Percentiles rank a stretch among this genome's conserved stretches.
These are phyloP conservation scores for Aspergillus funiculosus DNA, from an alignment of 495 filamentous ascomycete species.

Conservation along the genomic window DNA sequence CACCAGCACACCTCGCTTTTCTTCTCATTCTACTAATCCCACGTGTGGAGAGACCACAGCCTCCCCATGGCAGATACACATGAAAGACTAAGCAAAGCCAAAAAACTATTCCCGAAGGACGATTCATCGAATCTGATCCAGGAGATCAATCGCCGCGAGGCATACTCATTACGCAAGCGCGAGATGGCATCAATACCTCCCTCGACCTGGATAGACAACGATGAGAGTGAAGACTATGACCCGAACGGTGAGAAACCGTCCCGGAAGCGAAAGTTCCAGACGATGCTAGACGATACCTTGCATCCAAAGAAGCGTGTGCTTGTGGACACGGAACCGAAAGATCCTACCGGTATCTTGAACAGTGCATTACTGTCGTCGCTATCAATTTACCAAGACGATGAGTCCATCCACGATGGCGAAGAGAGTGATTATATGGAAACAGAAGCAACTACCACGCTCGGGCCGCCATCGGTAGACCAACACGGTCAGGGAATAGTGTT, in stretches of 20 bases:
- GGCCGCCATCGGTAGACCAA: too few species aligned
- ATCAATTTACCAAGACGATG: slow-evolving; percentile 9
- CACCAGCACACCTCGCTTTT: neutral
- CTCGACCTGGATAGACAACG: slow-evolving; percentile 11
- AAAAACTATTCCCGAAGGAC: slow-evolving; percentile 6
- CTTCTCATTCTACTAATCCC: too few species aligned
- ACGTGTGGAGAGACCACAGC: too few species aligned
- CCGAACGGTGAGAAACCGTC: neutral
- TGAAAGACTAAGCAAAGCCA: neutral
- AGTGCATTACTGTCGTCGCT: neutral
- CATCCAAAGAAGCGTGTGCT: neutral
- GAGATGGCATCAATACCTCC: neutral
- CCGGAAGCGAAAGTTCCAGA: neutral
- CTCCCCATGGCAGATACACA: slow-evolving; percentile 6
- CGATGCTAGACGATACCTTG: neutral
- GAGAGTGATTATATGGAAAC: too few species aligned
- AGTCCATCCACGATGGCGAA: neutral
- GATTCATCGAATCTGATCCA: too few species aligned
- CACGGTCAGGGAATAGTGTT: too few species aligned
- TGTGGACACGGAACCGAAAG: too few species aligned
- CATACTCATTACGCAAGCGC: slow-evolving; percentile 12
- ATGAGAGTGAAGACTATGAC: slow-evolving; percentile 13
- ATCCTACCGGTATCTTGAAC: neutral
- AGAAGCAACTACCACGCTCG: too few species aligned
- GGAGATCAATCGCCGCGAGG: neutral